phyloP scores from a whole-genome alignment of 441 rosid species.

The Erodium moschatum region DNA sequence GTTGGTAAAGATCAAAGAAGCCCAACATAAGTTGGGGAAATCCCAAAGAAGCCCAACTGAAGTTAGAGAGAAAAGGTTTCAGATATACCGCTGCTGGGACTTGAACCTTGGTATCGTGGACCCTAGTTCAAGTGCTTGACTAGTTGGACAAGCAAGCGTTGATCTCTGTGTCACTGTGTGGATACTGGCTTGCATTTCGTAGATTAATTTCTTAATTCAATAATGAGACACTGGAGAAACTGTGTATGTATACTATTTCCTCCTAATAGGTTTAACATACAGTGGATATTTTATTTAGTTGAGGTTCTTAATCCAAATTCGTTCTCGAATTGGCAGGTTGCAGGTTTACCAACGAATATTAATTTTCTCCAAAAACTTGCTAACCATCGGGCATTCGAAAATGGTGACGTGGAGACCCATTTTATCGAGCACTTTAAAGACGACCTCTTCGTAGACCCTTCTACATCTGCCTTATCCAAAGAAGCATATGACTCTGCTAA shows the following conservation, averaged over 20 bases:
- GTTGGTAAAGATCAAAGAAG: too few relatives aligned
- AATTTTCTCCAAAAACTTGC: conserved; percentile 74
- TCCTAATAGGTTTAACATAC: background rate
- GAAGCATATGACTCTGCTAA: conserved; percentile 40
- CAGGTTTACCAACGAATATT: conserved; percentile 89
- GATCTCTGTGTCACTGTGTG: background rate
- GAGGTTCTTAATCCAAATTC: background rate
- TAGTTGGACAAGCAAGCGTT: too few relatives aligned
- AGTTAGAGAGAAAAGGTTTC: too few relatives aligned
- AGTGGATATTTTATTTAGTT: background rate
- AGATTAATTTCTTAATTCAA: too few relatives aligned
- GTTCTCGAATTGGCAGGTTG: conserved; percentile 50
- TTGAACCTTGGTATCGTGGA: too few relatives aligned
- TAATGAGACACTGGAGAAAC: too few relatives aligned
- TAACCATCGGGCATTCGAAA: conserved; percentile 60
- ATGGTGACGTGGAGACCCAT: conserved; percentile 87
- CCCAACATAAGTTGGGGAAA: too few relatives aligned
- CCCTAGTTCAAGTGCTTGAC: too few relatives aligned
- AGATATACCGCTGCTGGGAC: too few relatives aligned
- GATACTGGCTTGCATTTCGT: background rate
- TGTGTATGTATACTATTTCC: too few relatives aligned
- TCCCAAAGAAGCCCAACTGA: too few relatives aligned
- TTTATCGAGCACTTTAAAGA: conserved; percentile 72
- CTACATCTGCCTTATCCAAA: conserved; percentile 36
- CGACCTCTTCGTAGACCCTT: conserved; percentile 63